phyloP scores from a whole-genome alignment of 495 filamentous ascomycete species.

The Daldinia vernicosa region DNA sequence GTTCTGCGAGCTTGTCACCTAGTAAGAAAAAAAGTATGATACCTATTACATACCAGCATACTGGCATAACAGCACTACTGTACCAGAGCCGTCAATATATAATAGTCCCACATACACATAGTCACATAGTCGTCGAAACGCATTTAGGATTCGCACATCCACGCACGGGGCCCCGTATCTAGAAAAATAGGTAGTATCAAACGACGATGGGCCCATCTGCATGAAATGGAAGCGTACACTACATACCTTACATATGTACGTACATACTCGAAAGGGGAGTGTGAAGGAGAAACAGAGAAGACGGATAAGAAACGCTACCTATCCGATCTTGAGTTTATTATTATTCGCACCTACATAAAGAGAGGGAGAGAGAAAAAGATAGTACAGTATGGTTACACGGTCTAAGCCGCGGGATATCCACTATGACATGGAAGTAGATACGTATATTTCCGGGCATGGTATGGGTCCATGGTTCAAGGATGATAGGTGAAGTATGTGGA shows the following conservation, averaged over 20 bases:
- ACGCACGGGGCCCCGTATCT: conserved; percentile 20
- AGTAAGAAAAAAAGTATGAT: background rate
- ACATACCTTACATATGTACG: conserved; percentile 12
- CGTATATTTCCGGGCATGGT: conserved; percentile 7
- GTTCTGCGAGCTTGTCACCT: background rate
- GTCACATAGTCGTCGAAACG: background rate
- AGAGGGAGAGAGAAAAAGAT: background rate
- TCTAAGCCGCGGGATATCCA: background rate
- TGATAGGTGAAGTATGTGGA: background rate
- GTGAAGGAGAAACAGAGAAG: background rate
- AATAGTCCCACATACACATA: background rate
- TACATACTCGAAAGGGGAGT: conserved; percentile 13
- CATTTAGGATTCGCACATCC: conserved; percentile 10
- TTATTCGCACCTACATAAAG: background rate
- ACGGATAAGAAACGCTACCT: background rate
- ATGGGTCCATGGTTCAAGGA: conserved; percentile 6
- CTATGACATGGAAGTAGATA: background rate
- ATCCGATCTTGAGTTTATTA: background rate
- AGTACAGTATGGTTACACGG: background rate
- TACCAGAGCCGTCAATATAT: background rate
- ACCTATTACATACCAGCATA: background rate
- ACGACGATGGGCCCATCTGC: conserved; percentile 39
- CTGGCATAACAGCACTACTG: background rate
- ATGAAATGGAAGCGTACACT: conserved; percentile 36
- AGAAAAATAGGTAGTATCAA: conserved; percentile 22